phyloP scores from a whole-genome alignment of 2,329 filamentous ascomycete species.

The Ophiostoma novo-ulmi region DNA sequence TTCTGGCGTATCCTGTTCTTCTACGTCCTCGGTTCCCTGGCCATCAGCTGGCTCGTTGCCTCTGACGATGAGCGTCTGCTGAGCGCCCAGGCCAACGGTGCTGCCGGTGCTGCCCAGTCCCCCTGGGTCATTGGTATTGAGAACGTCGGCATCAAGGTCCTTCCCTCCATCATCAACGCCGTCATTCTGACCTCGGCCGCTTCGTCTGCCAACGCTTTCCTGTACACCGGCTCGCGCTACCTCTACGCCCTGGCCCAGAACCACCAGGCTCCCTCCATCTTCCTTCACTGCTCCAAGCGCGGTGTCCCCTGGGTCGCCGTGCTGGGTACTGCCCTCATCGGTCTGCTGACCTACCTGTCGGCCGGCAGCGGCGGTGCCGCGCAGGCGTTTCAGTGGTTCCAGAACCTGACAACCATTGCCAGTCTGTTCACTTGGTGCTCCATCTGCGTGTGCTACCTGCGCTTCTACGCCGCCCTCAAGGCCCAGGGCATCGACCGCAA shows the following conservation, averaged over 20 bases:
- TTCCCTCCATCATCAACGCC: constrained; percentile 60
- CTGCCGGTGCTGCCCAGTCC: constrained; percentile 50
- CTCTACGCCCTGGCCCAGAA: constrained; percentile 57
- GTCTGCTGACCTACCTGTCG: constrained; percentile 65
- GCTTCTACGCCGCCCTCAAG: constrained; percentile 61
- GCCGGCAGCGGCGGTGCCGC: constrained; percentile 56
- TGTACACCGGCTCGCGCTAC: constrained; percentile 56
- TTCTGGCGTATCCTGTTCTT: constrained; percentile 59
- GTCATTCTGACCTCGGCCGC: constrained; percentile 56
- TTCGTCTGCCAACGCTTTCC: constrained; percentile 55
- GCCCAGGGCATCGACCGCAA: constrained; percentile 61
- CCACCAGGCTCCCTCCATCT: constrained; percentile 53
- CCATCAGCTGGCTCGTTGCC: constrained; percentile 58
- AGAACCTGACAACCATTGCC: constrained; percentile 54
- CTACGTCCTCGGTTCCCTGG: constrained; percentile 57
- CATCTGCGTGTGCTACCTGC: constrained; percentile 63
- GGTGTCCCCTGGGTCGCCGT: constrained; percentile 42
- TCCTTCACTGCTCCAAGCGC: constrained; percentile 51
- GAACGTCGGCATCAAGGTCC: constrained; percentile 55
- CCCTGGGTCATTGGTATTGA: constrained; percentile 65
- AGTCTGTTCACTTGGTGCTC: constrained; percentile 64
- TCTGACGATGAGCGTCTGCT: constrained; percentile 54
- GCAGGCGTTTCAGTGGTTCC: constrained; percentile 33
- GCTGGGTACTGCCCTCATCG: constrained; percentile 50
- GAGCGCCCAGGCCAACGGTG: constrained; percentile 40